Evolutionary conservation across 306 rosid species (phyloP).

Genomic region (Astragalus glycyphyllos): DNA sequence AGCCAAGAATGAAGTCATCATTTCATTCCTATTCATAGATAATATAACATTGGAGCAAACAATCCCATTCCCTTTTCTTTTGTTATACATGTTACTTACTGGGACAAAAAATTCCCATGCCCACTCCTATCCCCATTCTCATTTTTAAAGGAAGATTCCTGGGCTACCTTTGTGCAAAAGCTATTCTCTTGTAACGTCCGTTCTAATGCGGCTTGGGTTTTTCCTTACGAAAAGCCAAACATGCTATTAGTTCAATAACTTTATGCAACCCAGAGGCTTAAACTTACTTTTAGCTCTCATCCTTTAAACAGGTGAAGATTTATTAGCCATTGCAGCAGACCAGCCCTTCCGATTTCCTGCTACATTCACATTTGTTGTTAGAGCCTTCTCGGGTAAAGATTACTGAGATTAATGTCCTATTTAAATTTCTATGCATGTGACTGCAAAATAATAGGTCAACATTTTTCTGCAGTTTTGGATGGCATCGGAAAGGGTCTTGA

Average conservation of each 20-base stretch:
- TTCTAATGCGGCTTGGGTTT: conserved; percentile 7
- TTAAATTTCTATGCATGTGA: conserved; percentile 36
- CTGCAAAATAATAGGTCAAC: conserved; percentile 23
- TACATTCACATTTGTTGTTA: conserved; percentile 99
- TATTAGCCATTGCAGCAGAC: conserved; percentile 92
- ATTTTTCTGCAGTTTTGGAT: conserved; percentile 74
- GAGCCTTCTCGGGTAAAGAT: conserved; percentile 93
- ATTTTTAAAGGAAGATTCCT: neutral
- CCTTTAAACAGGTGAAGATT: conserved; percentile 86
- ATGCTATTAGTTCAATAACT: conserved; percentile 30
- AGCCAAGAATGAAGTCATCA: conserved; percentile 1
- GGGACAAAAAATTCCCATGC: neutral
- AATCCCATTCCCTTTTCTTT: neutral
- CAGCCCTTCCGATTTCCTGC: conserved; percentile 99
- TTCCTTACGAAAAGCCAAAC: neutral
- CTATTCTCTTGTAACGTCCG: neutral
- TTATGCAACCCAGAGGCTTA: conserved; percentile 35
- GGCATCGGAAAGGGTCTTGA: conserved; percentile 99
- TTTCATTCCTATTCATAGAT: conserved; percentile 17
- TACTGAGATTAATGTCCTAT: conserved; percentile 25
- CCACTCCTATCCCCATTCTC: conserved; percentile 28
- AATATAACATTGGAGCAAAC: neutral
- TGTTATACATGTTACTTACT: too few relatives aligned
- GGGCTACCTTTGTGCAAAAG: neutral
- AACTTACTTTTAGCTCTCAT: conserved; percentile 42